Base-by-base conservation (phyloP, 2,329 filamentous ascomycete species). In the Gnomoniopsis smithogilvyi region DNA sequence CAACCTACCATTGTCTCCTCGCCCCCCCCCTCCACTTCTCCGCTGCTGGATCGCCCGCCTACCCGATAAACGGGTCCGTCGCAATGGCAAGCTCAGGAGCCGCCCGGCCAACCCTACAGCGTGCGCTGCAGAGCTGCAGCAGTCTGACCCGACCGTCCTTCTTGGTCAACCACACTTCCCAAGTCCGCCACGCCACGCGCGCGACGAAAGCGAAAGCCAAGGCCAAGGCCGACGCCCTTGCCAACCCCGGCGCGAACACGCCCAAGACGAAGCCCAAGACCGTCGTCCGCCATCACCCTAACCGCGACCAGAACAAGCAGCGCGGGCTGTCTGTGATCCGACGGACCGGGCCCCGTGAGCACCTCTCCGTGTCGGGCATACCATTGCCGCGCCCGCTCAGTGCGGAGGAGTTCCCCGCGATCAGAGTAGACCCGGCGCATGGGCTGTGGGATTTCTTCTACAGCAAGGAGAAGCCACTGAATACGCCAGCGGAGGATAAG, bases 371-470 rank as follows among this genome's bases (percentile, higher is more conserved):
- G 61, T 87, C 85, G 46, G 84, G 88, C 67, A 82, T 87, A 48
- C 80, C 86, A 53, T 78, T 96, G 57, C 94, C 94, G 1, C 81
- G 83, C 69, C 93, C 95, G 6, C 63, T 67, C 22, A 49, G 33
- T 46, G 56, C 41, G 21, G 80, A 88, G 58, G 80, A 80, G 62
- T 80, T 85, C 69, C 83, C 84, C 56, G 72, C 78, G 50, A 72
- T 89, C 34, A 72, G 83, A 63, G 82, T 81, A 46, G 88, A 92
- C 70, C 80, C 85, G 30, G 76, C 93, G 64, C 95, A 99, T 74
- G 94, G 92, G 33, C 86, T 99, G 12, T 98, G 91, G 89, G 88
- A 85, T 1, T 99, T 99, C 77, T 98, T 99, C 76, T 86, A 88
- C 67, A 80, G 81, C 63, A 82, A 87, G 64, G 84, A 84, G 64